These are phyloP conservation scores for Acephala macrosclerotiorum DNA, from an alignment of 2,329 filamentous ascomycete genomes.

Conservation along the genomic window DNA sequence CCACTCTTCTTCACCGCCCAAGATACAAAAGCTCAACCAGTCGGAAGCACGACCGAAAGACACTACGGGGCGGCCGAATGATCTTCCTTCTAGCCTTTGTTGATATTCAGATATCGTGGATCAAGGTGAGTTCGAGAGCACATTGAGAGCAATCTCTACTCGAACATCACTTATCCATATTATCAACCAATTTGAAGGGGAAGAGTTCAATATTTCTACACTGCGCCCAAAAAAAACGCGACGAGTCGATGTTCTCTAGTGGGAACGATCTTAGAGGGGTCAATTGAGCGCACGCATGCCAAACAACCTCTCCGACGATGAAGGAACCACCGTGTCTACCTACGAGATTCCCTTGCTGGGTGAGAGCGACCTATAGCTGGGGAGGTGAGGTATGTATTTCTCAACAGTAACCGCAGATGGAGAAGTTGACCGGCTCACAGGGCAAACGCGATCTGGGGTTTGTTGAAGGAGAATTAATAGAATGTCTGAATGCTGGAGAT, in stretches of 20 bases:
- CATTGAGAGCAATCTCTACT: neutral
- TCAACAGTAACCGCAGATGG: conserved; percentile 4
- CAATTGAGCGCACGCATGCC: conserved; percentile 19
- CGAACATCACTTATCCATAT: neutral
- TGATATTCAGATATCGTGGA: neutral
- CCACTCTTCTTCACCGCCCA: too few relatives aligned
- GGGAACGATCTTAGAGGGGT: conserved; percentile 19
- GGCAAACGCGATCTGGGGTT: conserved; percentile 95
- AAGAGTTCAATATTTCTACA: neutral
- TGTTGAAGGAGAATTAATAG: conserved; percentile 96
- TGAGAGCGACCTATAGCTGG: conserved; percentile 90
- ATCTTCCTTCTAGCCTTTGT: neutral
- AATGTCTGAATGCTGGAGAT: conserved; percentile 97
- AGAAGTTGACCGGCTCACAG: conserved; percentile 48
- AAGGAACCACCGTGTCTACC: conserved; percentile 69
- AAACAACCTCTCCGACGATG: conserved; percentile 48
- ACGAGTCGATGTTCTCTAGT: conserved; percentile 23
- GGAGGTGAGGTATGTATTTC: conserved; percentile 72
- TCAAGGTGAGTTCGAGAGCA: neutral
- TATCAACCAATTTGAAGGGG: neutral
- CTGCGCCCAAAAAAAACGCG: neutral
- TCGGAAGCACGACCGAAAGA: too few relatives aligned
- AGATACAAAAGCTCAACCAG: too few relatives aligned
- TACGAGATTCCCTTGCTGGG: conserved; percentile 88
- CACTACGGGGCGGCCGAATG: too few relatives aligned